Conservation (phyloP, 2,329 filamentous ascomycete species). For the Teratosphaeriaceae sp. region DNA sequence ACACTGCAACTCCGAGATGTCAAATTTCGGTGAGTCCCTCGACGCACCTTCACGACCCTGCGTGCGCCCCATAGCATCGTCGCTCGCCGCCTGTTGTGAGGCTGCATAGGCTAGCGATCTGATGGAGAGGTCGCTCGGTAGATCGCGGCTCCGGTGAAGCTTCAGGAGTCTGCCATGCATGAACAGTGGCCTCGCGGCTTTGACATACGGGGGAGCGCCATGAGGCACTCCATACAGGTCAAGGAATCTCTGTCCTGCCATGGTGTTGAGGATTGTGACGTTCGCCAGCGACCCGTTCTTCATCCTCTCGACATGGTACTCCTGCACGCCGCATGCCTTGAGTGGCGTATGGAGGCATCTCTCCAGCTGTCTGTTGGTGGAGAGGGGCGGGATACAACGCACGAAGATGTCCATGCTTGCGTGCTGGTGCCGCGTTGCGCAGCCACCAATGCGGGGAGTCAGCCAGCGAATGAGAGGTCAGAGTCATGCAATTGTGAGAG, state of each 20-base stretch:
- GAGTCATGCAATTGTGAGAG: too few relatives aligned
- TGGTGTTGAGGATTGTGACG: constrained; percentile 39
- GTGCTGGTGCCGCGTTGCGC: too few relatives aligned
- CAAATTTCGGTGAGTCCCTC: constrained; percentile 26
- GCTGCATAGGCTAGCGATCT: constrained; percentile 19
- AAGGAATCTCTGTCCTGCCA: constrained; percentile 41
- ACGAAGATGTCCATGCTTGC: constrained; percentile 43
- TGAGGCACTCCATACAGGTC: constrained; percentile 22
- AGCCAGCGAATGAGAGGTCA: too few relatives aligned
- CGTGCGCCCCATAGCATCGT: neutral
- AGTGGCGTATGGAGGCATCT: constrained; percentile 36
- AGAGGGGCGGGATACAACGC: constrained; percentile 34
- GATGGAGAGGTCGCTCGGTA: constrained; percentile 18
- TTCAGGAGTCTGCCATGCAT: constrained; percentile 21
- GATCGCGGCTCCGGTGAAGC: constrained; percentile 18
- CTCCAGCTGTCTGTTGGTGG: constrained; percentile 37
- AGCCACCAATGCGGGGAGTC: too few relatives aligned
- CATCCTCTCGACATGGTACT: constrained; percentile 41
- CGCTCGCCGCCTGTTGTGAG: constrained; percentile 8
- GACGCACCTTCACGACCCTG: constrained; percentile 1
- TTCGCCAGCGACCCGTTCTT: constrained; percentile 35
- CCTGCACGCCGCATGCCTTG: constrained; percentile 31
- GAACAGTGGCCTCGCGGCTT: constrained; percentile 4
- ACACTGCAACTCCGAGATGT: constrained; percentile 31
- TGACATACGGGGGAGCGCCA: constrained; percentile 9